A percentile compares a stretch with the other conserved stretches of the same genome.
Evolutionary conservation across 2,329 filamentous ascomycete species (phyloP).

Genomic region (Epichloe hybrida): DNA sequence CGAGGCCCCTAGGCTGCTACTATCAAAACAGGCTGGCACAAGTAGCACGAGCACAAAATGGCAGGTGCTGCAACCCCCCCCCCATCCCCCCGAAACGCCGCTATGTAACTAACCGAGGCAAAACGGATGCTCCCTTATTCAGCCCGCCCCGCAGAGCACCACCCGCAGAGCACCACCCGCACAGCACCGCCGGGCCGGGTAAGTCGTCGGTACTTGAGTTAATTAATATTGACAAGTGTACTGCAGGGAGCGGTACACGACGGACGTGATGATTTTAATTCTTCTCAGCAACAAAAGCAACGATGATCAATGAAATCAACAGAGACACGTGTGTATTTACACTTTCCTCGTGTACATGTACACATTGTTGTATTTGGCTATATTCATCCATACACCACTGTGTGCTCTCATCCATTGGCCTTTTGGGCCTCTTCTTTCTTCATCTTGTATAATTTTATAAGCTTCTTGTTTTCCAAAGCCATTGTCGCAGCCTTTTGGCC

Average conservation of each 20-base stretch:
- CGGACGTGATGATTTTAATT: neutral
- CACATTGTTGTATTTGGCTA: no score
- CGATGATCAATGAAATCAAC: neutral
- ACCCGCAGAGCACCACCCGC: no score
- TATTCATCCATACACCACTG: neutral
- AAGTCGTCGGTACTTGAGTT: neutral
- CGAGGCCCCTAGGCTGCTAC: neutral
- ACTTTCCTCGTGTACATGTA: neutral
- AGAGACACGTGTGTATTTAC: neutral
- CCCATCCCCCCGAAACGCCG: neutral
- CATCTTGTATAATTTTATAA: slow-evolving; percentile 36
- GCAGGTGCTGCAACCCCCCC: neutral
- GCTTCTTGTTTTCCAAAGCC: slow-evolving; percentile 52
- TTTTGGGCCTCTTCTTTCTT: slow-evolving; percentile 25
- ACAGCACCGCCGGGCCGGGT: neutral
- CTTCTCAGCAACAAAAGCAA: neutral
- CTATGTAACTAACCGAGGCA: neutral
- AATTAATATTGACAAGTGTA: neutral
- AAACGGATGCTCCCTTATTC: neutral
- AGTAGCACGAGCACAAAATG: neutral
- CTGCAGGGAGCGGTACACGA: neutral
- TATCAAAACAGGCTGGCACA: neutral
- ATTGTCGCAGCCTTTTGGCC: slow-evolving; percentile 50
- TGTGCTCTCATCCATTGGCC: neutral
- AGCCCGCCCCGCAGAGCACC: neutral